Evolutionary conservation across 1,284 basidiomycete genomes (phyloP).

Genomic region (Stygiomarasmius scandens): DNA sequence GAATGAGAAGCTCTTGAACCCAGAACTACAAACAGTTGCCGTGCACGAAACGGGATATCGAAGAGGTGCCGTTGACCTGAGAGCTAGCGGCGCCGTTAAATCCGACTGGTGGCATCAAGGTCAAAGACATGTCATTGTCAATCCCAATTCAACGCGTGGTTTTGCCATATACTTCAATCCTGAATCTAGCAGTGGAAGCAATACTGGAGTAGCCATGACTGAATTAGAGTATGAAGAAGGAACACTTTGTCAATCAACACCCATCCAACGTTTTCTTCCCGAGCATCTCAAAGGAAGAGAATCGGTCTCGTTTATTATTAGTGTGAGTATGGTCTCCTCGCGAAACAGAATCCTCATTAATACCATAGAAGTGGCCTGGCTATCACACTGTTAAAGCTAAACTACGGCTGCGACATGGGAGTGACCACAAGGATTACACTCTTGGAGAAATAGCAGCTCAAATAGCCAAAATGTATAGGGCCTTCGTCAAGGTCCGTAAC

Average conservation of each 20-base stretch:
- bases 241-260: background rate
- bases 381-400: background rate
- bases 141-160: background rate
- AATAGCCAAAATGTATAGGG: background rate
- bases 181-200: background rate
- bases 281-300: background rate
- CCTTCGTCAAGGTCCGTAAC: conserved; percentile 1
- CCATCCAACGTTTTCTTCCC: background rate
- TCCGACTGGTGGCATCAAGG: conserved; percentile 8
- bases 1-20: too few species aligned
- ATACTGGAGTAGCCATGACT: conserved; percentile 4
- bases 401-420: background rate
- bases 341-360: background rate
- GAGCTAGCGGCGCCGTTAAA: background rate
- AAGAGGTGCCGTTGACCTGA: conserved; percentile 5
- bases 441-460: conserved; percentile 2
- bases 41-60: background rate
- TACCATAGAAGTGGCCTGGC: background rate
- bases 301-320: background rate
- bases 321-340: background rate
- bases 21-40: too few species aligned
- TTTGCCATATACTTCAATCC: background rate
- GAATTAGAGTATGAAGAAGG: conserved; percentile 1
- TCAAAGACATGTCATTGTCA: background rate
- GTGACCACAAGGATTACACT: background rate